These are phyloP conservation scores for Amanita polypyramis DNA, from an alignment of 768 basidiomycete species.

Conservation along the genomic window DNA sequence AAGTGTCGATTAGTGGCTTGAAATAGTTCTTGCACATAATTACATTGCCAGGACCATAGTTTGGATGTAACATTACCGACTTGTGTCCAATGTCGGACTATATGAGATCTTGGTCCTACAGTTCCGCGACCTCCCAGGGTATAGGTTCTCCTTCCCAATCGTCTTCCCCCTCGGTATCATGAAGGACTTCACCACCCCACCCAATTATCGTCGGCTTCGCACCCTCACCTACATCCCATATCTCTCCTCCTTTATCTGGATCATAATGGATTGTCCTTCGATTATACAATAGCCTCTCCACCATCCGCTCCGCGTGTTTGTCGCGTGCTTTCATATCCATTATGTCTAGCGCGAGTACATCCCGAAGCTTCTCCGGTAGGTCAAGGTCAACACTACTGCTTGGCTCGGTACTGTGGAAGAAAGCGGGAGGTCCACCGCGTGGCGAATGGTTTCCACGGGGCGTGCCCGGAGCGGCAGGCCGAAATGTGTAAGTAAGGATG, in stretches of 20 bases:
- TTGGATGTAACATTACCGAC: not conserved
- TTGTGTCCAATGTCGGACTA: not conserved
- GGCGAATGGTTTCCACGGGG: conserved; percentile 17
- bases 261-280: conserved; percentile 46
- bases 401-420: conserved; percentile 12
- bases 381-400: conserved; percentile 40
- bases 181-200: conserved; percentile 15
- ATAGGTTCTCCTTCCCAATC: conserved; percentile 81
- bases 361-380: conserved; percentile 56
- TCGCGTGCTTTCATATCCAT: conserved; percentile 27
- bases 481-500: conserved; percentile 22
- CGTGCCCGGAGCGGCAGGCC: conserved; percentile 8
- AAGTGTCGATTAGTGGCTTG: not conserved
- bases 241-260: conserved; percentile 52
- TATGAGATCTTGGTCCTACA: conserved; percentile 27
- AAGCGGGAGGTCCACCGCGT: conserved; percentile 11
- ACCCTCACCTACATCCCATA: conserved; percentile 69
- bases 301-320: conserved; percentile 41
- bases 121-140: conserved; percentile 72
- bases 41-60: not conserved
- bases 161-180: conserved; percentile 35
- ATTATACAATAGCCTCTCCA: conserved; percentile 53
- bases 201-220: conserved; percentile 12
- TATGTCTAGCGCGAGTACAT: conserved; percentile 52
- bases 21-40: not conserved